A percentile compares a stretch with the other conserved stretches of the same genome.
These are phyloP conservation scores for Blastomyces parvus DNA, from an alignment of 2,329 filamentous ascomycete genomes.

Conservation along the genomic window DNA sequence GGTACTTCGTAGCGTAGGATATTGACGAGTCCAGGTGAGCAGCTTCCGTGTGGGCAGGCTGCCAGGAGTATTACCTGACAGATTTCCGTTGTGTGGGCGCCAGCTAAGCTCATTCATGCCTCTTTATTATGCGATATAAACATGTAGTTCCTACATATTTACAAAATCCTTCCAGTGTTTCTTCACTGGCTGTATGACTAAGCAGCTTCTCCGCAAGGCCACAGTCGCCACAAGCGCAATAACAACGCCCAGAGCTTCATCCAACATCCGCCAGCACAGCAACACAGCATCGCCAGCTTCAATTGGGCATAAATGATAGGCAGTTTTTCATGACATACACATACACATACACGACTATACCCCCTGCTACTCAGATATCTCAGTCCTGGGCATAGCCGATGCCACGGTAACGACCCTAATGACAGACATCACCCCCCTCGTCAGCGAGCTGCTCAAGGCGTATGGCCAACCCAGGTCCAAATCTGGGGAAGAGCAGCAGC, in stretches of 20 bases:
- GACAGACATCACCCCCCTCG: slow-evolving; percentile 34
- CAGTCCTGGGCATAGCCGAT: background rate
- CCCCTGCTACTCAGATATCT: background rate
- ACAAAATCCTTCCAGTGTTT: too few species aligned
- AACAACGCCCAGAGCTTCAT: background rate
- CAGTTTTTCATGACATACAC: background rate
- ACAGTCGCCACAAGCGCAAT: slow-evolving; percentile 5
- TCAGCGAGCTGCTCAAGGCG: slow-evolving; percentile 29
- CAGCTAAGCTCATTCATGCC: too few species aligned
- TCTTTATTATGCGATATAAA: too few species aligned
- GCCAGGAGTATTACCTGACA: too few species aligned
- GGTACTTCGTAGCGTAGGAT: too few species aligned
- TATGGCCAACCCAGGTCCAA: slow-evolving; percentile 21
- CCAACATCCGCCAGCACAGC: background rate
- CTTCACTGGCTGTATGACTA: background rate
- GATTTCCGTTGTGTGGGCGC: too few species aligned
- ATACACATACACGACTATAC: slow-evolving; percentile 1
- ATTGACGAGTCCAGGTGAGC: too few species aligned
- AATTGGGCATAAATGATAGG: background rate
- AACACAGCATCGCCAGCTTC: background rate
- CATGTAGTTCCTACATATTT: too few species aligned
- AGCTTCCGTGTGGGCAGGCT: too few species aligned
- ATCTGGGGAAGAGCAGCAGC: slow-evolving; percentile 10
- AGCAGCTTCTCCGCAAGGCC: background rate
- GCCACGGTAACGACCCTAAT: slow-evolving; percentile 19